Conservation (phyloP, 805 yeast genomes). For the Ogataea parapolymorpha region DNA sequence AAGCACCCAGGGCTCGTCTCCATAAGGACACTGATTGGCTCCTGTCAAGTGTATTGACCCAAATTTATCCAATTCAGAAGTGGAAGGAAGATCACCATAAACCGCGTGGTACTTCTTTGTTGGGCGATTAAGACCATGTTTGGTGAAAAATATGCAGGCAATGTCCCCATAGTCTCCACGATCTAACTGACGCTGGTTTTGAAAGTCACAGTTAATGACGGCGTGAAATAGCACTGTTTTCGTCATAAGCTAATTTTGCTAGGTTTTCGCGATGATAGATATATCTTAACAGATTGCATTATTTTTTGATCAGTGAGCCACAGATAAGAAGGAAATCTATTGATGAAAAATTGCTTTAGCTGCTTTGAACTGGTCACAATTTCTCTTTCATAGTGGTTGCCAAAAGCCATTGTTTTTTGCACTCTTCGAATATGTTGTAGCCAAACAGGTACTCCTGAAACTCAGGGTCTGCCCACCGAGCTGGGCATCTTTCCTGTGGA, state of each 20-base stretch:
- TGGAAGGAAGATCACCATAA: slow-evolving; percentile 17
- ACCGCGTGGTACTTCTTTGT: slow-evolving; percentile 13
- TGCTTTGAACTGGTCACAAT: not conserved
- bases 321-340: too few relatives aligned
- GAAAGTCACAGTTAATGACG: slow-evolving; percentile 11
- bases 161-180: slow-evolving; percentile 11
- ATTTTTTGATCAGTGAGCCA: too few relatives aligned
- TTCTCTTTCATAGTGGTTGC: not conserved
- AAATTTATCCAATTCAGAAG: slow-evolving; percentile 27
- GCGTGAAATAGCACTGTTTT: not conserved
- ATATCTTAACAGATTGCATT: too few relatives aligned
- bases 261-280: not conserved
- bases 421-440: slow-evolving; percentile 15
- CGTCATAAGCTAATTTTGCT: slow-evolving; percentile 22
- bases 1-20: slow-evolving; percentile 40
- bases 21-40: slow-evolving; percentile 47
- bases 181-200: not conserved
- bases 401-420: slow-evolving; percentile 7
- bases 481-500: slow-evolving; percentile 16
- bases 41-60: slow-evolving; percentile 52
- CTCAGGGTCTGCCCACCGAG: slow-evolving; percentile 19
- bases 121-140: slow-evolving; percentile 8
- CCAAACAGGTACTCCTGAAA: slow-evolving; percentile 17
- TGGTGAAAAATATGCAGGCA: slow-evolving; percentile 9
- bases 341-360: too few relatives aligned